Conservation (phyloP, 140 eudicot species). For the Flaveria floridana region DNA sequence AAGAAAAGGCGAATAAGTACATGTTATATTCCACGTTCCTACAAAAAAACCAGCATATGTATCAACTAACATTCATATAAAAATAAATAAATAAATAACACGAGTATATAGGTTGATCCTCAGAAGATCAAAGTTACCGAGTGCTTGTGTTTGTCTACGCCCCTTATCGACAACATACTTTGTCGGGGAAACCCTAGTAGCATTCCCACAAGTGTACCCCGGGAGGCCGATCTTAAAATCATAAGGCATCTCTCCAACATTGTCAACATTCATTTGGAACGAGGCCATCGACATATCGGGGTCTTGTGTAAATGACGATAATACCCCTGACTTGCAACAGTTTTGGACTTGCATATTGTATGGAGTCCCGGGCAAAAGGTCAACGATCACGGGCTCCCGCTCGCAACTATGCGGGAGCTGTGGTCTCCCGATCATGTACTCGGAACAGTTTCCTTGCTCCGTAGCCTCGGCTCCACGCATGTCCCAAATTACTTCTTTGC, state of each 20-base stretch:
- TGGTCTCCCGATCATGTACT: conserved; percentile 26
- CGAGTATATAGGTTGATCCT: too few species aligned
- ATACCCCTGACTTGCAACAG: conserved; percentile 74
- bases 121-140: conserved; percentile 37
- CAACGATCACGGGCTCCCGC: conserved; percentile 64
- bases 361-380: conserved; percentile 67
- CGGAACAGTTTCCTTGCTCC: conserved; percentile 70
- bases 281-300: conserved; percentile 44
- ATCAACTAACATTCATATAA: not conserved
- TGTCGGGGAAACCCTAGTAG: conserved; percentile 52
- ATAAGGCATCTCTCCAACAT: conserved; percentile 31
- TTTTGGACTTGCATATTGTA: conserved; percentile 58
- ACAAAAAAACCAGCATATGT: not conserved
- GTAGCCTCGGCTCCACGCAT: conserved; percentile 78
- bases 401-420: conserved; percentile 67
- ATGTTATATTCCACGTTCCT: conserved; percentile 75
- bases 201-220: conserved; percentile 74
- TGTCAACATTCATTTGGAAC: conserved; percentile 57
- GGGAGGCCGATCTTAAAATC: conserved; percentile 57
- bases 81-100: not conserved
- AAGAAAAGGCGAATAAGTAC: conserved; percentile 64
- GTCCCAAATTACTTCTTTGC: conserved; percentile 61
- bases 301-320: conserved; percentile 60
- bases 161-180: conserved; percentile 56
- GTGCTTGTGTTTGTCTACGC: conserved; percentile 66